Evolutionary conservation across 257 asterid species (phyloP).

Genomic region (Echites panduratus): DNA sequence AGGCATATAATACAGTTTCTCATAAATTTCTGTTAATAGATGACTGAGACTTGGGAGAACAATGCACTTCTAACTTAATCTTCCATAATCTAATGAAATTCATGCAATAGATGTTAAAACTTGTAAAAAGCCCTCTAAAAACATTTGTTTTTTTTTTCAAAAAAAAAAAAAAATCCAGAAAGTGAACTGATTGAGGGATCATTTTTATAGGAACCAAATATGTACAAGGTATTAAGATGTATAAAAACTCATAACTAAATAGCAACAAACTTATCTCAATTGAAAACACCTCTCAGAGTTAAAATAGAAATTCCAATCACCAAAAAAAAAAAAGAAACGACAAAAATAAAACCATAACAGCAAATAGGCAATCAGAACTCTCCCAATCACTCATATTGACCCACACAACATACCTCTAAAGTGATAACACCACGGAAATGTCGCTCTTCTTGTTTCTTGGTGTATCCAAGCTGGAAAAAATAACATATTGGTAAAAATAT

Average conservation of each 20-base stretch:
- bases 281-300: neutral
- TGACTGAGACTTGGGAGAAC: neutral
- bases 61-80: neutral
- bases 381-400: neutral
- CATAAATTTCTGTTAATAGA: neutral
- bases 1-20: neutral
- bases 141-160: no score
- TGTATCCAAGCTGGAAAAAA: constrained; percentile 82
- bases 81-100: neutral
- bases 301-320: neutral
- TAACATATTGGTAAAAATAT: neutral
- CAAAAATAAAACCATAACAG: neutral
- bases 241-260: neutral
- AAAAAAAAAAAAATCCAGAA: neutral
- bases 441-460: constrained; percentile 91
- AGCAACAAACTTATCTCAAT: neutral
- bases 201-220: neutral
- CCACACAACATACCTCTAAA: constrained; percentile 54
- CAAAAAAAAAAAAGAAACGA: neutral
- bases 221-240: no score
- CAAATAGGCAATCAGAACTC: neutral
- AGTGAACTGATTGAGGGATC: neutral
- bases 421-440: constrained; percentile 93
- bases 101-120: no score
- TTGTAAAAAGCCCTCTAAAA: neutral